Percentiles rank a stretch among this genome's conserved stretches.
phyloP scores from a whole-genome alignment of 441 rosid genomes.

The Erodium chrysanthum region DNA sequence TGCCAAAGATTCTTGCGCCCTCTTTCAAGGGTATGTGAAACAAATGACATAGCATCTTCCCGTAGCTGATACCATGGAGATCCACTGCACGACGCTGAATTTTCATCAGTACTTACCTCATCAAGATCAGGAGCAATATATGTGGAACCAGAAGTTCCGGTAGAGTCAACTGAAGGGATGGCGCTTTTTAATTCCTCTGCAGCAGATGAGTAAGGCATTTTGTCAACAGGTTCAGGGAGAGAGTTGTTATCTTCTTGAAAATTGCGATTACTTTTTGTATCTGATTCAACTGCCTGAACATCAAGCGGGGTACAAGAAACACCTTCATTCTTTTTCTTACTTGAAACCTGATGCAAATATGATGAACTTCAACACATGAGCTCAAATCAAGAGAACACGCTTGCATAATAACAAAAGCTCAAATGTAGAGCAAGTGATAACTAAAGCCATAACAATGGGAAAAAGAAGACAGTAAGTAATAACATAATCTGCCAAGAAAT shows the following conservation, averaged over 20 bases:
- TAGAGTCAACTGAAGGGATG: slow-evolving; percentile 23
- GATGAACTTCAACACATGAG: slow-evolving; percentile 5
- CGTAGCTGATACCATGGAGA: slow-evolving; percentile 92
- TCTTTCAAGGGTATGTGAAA: slow-evolving; percentile 81
- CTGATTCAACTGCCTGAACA: slow-evolving; percentile 35
- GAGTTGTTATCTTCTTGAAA: slow-evolving; percentile 30
- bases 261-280: slow-evolving; percentile 28
- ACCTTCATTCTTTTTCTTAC: slow-evolving; percentile 33
- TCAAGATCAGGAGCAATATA: slow-evolving; percentile 29
- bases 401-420: slow-evolving; percentile 7
- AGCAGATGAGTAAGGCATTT: slow-evolving; percentile 28
- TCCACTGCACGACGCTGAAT: slow-evolving; percentile 53
- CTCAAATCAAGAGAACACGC: slow-evolving; percentile 1
- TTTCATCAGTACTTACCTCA: slow-evolving; percentile 40
- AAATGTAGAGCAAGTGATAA: not conserved
- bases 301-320: slow-evolving; percentile 27
- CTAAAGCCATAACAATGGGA: not conserved
- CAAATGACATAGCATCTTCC: slow-evolving; percentile 75
- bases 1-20: slow-evolving; percentile 98
- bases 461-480: not conserved
- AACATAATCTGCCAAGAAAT: slow-evolving; percentile 12
- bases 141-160: slow-evolving; percentile 25
- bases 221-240: slow-evolving; percentile 29
- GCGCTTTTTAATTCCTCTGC: slow-evolving; percentile 28
- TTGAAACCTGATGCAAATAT: slow-evolving; percentile 29